Conservation (phyloP, 2,329 filamentous ascomycete species). For the Tetracladium maxilliforme region DNA sequence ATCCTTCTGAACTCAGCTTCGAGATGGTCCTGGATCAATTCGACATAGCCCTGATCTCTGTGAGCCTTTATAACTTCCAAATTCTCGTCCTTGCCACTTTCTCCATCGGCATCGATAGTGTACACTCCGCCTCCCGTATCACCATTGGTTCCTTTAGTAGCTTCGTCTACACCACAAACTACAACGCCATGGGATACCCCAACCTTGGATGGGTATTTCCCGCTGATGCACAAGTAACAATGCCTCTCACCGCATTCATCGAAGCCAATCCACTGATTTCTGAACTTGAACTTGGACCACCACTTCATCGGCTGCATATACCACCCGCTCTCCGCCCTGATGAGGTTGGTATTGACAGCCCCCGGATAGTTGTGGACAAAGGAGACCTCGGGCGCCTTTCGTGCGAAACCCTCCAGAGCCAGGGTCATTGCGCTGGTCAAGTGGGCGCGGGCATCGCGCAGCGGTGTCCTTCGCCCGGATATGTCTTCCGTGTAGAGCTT, state of each 20-base stretch:
- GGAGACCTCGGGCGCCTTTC: conserved; percentile 24
- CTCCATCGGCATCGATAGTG: conserved; percentile 12
- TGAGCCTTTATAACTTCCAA: conserved; percentile 12
- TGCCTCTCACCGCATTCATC: conserved; percentile 18
- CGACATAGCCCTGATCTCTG: conserved; percentile 15
- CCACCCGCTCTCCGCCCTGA: conserved; percentile 16
- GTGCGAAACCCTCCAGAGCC: conserved; percentile 28
- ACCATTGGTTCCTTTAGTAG: conserved; percentile 13
- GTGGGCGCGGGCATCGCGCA: conserved; percentile 23
- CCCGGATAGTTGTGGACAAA: conserved; percentile 34
- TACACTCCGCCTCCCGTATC: conserved; percentile 16
- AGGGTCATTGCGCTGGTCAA: conserved; percentile 33
- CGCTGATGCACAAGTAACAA: conserved; percentile 17
- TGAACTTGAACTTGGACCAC: conserved; percentile 16
- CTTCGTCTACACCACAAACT: conserved; percentile 4
- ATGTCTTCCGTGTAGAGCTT: conserved; percentile 28
- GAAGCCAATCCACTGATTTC: conserved; percentile 13
- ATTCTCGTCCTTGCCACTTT: conserved; percentile 10
- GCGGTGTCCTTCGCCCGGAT: conserved; percentile 17
- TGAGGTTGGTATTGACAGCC: conserved; percentile 27
- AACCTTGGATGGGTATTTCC: conserved; percentile 11
- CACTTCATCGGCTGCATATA: conserved; percentile 9
- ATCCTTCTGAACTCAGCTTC: conserved; percentile 10
- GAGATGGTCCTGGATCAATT: conserved; percentile 14
- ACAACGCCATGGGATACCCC: conserved; percentile 7